These are phyloP conservation scores for Colletotrichum cereale DNA, from an alignment of 2,329 filamentous ascomycete species.

Conservation along the genomic window DNA sequence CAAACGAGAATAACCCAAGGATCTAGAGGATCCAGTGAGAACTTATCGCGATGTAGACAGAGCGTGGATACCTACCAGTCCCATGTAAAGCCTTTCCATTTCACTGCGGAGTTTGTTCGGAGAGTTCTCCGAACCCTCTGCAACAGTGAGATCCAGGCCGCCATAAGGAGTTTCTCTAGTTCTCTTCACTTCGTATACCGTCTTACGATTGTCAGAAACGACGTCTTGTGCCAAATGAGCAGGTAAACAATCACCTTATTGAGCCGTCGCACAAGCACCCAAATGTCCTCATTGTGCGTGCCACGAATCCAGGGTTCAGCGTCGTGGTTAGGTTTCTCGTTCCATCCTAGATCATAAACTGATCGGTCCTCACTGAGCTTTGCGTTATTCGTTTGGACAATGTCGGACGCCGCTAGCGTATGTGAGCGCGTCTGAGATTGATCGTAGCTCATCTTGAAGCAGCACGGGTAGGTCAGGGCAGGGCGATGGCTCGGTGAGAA, in stretches of 20 bases:
- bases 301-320: not conserved
- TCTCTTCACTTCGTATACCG: slow-evolving; percentile 62
- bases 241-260: slow-evolving; percentile 63
- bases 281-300: slow-evolving; percentile 61
- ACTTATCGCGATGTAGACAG: too few species aligned
- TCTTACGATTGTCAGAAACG: slow-evolving; percentile 51
- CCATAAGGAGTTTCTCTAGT: slow-evolving; percentile 64
- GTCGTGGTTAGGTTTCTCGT: not conserved
- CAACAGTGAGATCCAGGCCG: slow-evolving; percentile 71
- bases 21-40: slow-evolving; percentile 41
- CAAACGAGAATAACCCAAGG: slow-evolving; percentile 65
- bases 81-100: slow-evolving; percentile 73
- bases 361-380: not conserved
- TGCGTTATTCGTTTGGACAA: not conserved
- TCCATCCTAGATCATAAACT: slow-evolving; percentile 2
- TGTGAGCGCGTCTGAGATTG: not conserved
- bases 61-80: slow-evolving; percentile 51
- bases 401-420: not conserved
- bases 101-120: slow-evolving; percentile 27
- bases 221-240: rapidly evolving
- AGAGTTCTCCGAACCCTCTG: slow-evolving; percentile 70
- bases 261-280: slow-evolving; percentile 70
- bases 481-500: not conserved
- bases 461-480: not conserved
- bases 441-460: not conserved